Base-by-base conservation (phyloP, 2,329 filamentous ascomycete species). In the Ophiobolus disseminans region DNA sequence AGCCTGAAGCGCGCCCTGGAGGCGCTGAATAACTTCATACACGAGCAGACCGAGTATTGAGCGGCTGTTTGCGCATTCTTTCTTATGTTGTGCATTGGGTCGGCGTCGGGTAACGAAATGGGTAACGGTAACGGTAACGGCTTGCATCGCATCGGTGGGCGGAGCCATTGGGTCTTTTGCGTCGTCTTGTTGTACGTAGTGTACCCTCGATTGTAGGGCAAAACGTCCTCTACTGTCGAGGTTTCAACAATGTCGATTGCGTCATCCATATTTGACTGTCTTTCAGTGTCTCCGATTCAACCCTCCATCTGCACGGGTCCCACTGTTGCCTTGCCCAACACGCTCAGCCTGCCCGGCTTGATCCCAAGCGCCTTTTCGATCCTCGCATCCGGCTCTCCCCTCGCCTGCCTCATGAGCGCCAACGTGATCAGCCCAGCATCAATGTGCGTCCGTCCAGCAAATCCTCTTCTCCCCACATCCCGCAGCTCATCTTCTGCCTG, bases 401-500 rank as follows among this genome's bases (percentile, higher is more conserved):
- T 57, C 42, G 50, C 47, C 20, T 43, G 54, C 42, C 66, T 58
- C 66, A 69, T 70, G 50, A 73, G 50, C n/a, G 68, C 69, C 46
- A 72, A 53, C 30, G 73, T 60, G 28, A 80, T 65, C 16, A 72
- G 66, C 16, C 66, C 69, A 4, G 75, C 75, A 60, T 80, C 78
- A 41, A 79, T 47, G 49, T 78, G 79, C 52, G 70, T 69, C 57
- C 76, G 64, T 2, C 77, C 77, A 31, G 64, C 53, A 44, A 76
- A 73, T 0, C 73, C 75, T 48, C 65, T 66, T 23, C 72, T 67
- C 0, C 76, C 77, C 3, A 75, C 64, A 43, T 75, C 69, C 14
- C 77, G 75, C 30, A 82, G 65, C 64, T 87, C 84, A 16, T 68
- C 63, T 23, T 86, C 82, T 1, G 81, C 84, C 26, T 78, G 75